Evolutionary conservation across 148 eudicot genomes (phyloP).

Genomic region (Drosera capensis): DNA sequence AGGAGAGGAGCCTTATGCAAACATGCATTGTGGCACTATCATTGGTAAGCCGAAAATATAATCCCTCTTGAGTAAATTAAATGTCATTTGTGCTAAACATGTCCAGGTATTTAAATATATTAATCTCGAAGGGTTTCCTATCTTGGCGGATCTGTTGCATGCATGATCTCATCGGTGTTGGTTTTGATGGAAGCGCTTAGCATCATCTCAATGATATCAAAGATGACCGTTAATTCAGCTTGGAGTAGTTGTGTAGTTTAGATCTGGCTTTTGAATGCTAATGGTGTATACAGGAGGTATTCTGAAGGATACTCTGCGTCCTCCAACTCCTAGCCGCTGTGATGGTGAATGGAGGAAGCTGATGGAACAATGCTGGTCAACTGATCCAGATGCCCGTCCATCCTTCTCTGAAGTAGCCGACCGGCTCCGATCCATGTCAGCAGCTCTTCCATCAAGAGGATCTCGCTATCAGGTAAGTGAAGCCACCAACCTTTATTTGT

Average conservation of each 20-base stretch:
- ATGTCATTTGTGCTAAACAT: no score
- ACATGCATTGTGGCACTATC: constrained; percentile 94
- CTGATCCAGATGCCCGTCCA: constrained; percentile 55
- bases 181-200: not conserved
- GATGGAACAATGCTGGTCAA: constrained; percentile 86
- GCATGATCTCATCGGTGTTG: not conserved
- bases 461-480: constrained; percentile 26
- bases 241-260: not conserved
- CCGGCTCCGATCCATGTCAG: constrained; percentile 49
- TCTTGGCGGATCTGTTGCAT: no score
- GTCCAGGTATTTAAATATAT: no score
- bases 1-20: constrained; percentile 85
- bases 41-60: constrained; percentile 54
- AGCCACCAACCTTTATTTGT: no score
- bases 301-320: constrained; percentile 73
- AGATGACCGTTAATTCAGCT: not conserved
- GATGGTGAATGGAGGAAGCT: constrained; percentile 71
- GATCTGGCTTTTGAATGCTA: not conserved
- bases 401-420: constrained; percentile 62
- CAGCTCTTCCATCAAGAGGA: constrained; percentile 48
- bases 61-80: no score
- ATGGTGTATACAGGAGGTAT: constrained; percentile 50
- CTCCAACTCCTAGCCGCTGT: constrained; percentile 56
- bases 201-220: not conserved
- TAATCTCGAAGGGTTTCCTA: no score